Evolutionary conservation across 148 eudicot genomes (phyloP).

Genomic region (Diospyros lotus): DNA sequence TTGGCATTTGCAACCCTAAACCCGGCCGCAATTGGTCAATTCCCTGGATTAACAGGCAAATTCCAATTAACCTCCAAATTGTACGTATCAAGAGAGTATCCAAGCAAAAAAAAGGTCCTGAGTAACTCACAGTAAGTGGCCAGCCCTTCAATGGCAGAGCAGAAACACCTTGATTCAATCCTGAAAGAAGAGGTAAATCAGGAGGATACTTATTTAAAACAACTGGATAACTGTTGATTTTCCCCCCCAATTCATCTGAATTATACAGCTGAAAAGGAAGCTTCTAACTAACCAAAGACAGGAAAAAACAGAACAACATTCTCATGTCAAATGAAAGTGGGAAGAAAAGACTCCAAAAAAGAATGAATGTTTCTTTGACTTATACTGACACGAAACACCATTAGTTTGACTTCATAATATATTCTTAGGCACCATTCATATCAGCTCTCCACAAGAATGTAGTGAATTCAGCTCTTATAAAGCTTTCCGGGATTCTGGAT

Average conservation of each 20-base stretch:
- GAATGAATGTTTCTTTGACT: not conserved
- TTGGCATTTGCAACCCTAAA: constrained; percentile 69
- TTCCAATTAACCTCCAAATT: not conserved
- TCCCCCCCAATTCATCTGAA: not conserved
- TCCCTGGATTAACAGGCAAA: constrained; percentile 50
- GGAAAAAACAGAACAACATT: not conserved
- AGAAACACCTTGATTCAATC: constrained; percentile 62
- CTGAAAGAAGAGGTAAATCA: constrained; percentile 23
- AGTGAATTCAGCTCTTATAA: too few species aligned
- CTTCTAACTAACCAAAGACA: not conserved
- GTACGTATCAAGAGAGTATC: not conserved
- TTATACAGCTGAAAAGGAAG: not conserved
- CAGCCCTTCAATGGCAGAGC: constrained; percentile 96
- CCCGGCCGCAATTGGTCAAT: constrained; percentile 72
- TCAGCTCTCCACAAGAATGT: too few species aligned
- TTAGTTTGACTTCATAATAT: too few species aligned
- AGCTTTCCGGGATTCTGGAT: too few species aligned
- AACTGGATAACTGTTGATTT: too few species aligned
- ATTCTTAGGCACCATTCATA: too few species aligned
- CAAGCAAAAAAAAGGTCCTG: not conserved
- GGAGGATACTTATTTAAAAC: not conserved
- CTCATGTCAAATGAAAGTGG: not conserved
- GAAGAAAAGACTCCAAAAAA: not conserved
- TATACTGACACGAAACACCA: not conserved
- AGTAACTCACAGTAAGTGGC: constrained; percentile 84